Evolutionary conservation across 768 basidiomycete genomes (phyloP).

Genomic region (Pisolithus marmoratus): DNA sequence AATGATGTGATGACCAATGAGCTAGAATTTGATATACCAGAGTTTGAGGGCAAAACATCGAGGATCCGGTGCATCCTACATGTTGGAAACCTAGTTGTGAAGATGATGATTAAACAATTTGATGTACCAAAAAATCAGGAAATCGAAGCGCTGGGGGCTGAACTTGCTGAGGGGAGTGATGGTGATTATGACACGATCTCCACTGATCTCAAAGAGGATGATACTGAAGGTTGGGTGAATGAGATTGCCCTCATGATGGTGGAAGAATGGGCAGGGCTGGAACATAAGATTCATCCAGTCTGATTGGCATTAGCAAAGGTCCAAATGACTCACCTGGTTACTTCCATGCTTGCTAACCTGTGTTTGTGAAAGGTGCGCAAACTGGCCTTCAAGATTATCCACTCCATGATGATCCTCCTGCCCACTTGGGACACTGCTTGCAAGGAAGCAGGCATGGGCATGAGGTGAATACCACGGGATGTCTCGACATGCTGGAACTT

Average conservation of each 20-base stretch:
- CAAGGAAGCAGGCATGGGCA: slow-evolving; percentile 2
- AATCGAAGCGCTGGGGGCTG: too few species aligned
- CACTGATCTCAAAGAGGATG: slow-evolving; percentile 3
- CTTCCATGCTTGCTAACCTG: slow-evolving; percentile 4
- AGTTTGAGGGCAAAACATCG: neutral
- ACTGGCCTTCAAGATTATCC: slow-evolving; percentile 11
- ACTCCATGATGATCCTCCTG: slow-evolving; percentile 18
- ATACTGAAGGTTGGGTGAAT: slow-evolving; percentile 12
- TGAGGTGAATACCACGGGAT: neutral
- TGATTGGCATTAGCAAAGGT: too few species aligned
- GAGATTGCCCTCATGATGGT: slow-evolving; percentile 5
- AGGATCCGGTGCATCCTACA: neutral
- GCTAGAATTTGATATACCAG: too few species aligned
- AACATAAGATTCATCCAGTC: too few species aligned
- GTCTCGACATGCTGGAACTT: neutral
- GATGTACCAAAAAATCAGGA: too few species aligned
- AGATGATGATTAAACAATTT: too few species aligned
- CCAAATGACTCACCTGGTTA: neutral
- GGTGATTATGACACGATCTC: neutral
- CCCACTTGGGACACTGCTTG: slow-evolving; percentile 15
- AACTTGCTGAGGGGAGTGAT: too few species aligned
- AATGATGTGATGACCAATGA: too few species aligned
- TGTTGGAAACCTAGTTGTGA: neutral
- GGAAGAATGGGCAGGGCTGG: slow-evolving; percentile 2
- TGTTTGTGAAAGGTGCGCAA: slow-evolving; percentile 12